phyloP scores from a whole-genome alignment of 2,329 filamentous ascomycete species.

The Botrytis tulipae region DNA sequence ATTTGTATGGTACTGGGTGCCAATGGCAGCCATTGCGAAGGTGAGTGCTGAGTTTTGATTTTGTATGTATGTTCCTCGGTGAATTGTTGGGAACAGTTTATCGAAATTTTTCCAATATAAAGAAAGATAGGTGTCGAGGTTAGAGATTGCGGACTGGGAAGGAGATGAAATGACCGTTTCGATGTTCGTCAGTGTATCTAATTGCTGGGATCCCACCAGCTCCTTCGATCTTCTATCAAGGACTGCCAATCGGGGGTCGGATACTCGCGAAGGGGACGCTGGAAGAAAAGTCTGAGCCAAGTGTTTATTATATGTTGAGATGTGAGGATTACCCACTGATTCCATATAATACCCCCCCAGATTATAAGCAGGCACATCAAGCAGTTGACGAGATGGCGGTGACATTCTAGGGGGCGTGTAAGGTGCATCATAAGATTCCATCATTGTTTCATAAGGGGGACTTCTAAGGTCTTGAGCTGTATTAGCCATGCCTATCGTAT shows the following conservation, averaged over 20 bases:
- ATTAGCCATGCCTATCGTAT: constrained; percentile 15
- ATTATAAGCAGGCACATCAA: constrained; percentile 31
- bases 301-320: constrained; percentile 35
- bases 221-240: constrained; percentile 31
- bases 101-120: constrained; percentile 36
- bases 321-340: constrained; percentile 39
- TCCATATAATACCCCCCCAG: constrained; percentile 35
- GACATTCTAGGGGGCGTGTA: constrained; percentile 33
- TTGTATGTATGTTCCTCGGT: constrained; percentile 33
- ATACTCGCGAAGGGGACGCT: constrained; percentile 34
- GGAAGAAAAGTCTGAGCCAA: constrained; percentile 35
- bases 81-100: constrained; percentile 33
- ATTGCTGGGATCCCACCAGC: constrained; percentile 27
- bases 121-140: constrained; percentile 33
- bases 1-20: constrained; percentile 36
- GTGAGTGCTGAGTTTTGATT: constrained; percentile 30
- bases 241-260: constrained; percentile 33
- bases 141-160: constrained; percentile 23
- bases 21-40: constrained; percentile 37
- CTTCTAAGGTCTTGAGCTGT: constrained; percentile 32
- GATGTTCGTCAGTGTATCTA: constrained; percentile 26
- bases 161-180: constrained; percentile 21
- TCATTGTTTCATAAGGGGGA: constrained; percentile 30
- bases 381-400: constrained; percentile 31
- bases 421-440: constrained; percentile 32